phyloP scores from a whole-genome alignment of 177 flowering plant genomes.

The Tripterygium wilfordii region DNA sequence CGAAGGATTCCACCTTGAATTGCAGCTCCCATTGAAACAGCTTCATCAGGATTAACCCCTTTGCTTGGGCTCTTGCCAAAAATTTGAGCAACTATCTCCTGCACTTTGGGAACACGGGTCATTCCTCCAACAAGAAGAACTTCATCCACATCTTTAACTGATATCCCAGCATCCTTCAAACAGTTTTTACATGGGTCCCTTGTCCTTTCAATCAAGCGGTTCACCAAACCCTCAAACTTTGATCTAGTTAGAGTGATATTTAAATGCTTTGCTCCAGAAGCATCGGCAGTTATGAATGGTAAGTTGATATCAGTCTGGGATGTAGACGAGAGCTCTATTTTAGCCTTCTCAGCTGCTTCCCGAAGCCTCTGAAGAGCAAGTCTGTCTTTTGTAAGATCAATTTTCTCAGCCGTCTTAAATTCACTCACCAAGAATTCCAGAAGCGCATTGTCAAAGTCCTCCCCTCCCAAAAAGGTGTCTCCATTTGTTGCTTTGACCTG shows the following conservation, averaged over 20 bases:
- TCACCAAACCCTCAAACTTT: slow-evolving; percentile 62
- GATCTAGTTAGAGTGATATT: slow-evolving; percentile 63
- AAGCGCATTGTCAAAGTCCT: too few species aligned
- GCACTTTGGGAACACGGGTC: slow-evolving; percentile 79
- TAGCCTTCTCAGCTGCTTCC: slow-evolving; percentile 80
- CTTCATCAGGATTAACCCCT: slow-evolving; percentile 80
- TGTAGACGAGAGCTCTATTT: slow-evolving; percentile 71
- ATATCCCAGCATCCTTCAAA: slow-evolving; percentile 67
- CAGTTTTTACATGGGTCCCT: slow-evolving; percentile 54
- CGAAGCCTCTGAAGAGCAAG: slow-evolving; percentile 71
- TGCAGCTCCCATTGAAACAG: slow-evolving; percentile 84
- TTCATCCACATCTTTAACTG: slow-evolving; percentile 58
- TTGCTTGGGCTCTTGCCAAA: slow-evolving; percentile 69
- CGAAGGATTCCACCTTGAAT: slow-evolving; percentile 76
- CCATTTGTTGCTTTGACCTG: slow-evolving; percentile 86
- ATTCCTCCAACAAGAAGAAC: slow-evolving; percentile 79
- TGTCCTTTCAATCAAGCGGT: slow-evolving; percentile 54
- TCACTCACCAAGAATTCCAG: slow-evolving; percentile 57
- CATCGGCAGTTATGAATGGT: slow-evolving; percentile 71
- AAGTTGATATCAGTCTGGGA: slow-evolving; percentile 67
- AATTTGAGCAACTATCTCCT: slow-evolving; percentile 53
- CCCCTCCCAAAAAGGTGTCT: slow-evolving; percentile 78
- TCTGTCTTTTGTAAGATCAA: slow-evolving; percentile 60
- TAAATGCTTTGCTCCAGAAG: slow-evolving; percentile 70
- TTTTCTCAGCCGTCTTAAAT: slow-evolving; percentile 51